Conservation (phyloP, 2,329 filamentous ascomycete species). For the Neonectria hederae region DNA sequence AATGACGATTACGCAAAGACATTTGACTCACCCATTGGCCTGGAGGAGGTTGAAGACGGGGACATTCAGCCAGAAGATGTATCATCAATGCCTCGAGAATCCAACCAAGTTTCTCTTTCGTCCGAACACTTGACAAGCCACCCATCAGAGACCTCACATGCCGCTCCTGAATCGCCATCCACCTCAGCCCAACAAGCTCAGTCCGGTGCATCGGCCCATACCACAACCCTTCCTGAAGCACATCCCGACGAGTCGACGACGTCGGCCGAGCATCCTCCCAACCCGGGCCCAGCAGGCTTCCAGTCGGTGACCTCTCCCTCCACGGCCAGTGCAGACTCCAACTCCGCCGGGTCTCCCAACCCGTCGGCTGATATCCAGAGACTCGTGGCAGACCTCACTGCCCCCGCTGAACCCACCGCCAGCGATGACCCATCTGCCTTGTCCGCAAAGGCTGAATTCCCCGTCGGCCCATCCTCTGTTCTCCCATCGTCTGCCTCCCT, state of each 20-base stretch:
- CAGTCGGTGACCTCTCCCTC: constrained; percentile 33
- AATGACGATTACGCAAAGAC: constrained; percentile 62
- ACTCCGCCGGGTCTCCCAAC: constrained; percentile 43
- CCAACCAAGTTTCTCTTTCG: constrained; percentile 53
- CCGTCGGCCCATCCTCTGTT: constrained; percentile 43
- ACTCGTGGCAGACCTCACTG: constrained; percentile 54
- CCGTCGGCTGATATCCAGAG: constrained; percentile 51
- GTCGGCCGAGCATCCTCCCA: constrained; percentile 36
- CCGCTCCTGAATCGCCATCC: constrained; percentile 45
- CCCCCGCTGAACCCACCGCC: constrained; percentile 46
- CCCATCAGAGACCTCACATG: constrained; percentile 45
- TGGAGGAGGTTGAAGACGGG: constrained; percentile 49
- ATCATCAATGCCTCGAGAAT: constrained; percentile 56
- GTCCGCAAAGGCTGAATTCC: constrained; percentile 39
- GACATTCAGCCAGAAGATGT: constrained; percentile 52
- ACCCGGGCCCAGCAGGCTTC: constrained; percentile 28
- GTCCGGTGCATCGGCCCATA: constrained; percentile 37
- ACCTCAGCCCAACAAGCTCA: constrained; percentile 40
- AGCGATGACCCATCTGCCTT: constrained; percentile 43
- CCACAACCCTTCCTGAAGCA: constrained; percentile 43
- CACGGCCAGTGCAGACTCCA: constrained; percentile 43
- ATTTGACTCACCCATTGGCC: constrained; percentile 58
- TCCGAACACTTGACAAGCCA: constrained; percentile 51
- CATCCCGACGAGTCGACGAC: constrained; percentile 35
- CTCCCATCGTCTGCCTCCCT: constrained; percentile 54